Conservation (phyloP, 2,329 filamentous ascomycete species). For the Pseudomassariella vexata region DNA sequence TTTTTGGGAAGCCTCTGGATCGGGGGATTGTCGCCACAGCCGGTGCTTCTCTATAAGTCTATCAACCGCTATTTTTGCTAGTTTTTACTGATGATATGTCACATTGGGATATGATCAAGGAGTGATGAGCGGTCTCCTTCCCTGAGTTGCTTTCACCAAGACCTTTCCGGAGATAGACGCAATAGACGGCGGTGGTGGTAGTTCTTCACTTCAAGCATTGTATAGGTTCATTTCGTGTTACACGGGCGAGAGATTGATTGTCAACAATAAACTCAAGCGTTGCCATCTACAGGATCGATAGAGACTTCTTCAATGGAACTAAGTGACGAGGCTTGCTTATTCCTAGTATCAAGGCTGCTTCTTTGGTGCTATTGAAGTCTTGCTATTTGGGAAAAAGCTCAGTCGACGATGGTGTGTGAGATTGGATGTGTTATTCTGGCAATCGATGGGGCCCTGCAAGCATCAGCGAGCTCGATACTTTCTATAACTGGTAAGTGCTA, state of each 20-base stretch:
- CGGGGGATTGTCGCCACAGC: too few species aligned
- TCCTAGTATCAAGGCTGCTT: too few species aligned
- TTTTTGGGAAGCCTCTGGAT: too few species aligned
- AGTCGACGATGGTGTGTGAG: constrained; percentile 32
- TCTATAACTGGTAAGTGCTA: constrained; percentile 37
- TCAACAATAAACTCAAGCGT: too few species aligned
- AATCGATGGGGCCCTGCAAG: constrained; percentile 38
- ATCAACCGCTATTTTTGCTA: too few species aligned
- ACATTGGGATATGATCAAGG: constrained; percentile 27
- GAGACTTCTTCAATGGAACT: too few species aligned
- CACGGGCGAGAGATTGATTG: too few species aligned
- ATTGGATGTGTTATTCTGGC: constrained; percentile 34
- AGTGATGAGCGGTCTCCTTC: constrained; percentile 27
- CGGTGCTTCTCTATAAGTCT: too few species aligned
- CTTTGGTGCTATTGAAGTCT: constrained; percentile 28
- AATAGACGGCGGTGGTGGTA: constrained; percentile 25
- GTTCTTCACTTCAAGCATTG: constrained; percentile 36
- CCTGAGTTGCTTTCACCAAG: constrained; percentile 24
- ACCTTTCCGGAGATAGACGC: constrained; percentile 30
- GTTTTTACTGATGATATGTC: too few species aligned
- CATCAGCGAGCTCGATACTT: constrained; percentile 32
- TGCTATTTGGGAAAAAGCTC: constrained; percentile 33
- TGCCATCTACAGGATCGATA: constrained; percentile 5
- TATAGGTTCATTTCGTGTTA: too few species aligned
- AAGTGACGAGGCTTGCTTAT: too few species aligned